Evolutionary conservation across 352 stramenopile genomes (phyloP), one percentile per base, ranked within the genome.

Genomic region (Pythium guiyangense): DNA sequence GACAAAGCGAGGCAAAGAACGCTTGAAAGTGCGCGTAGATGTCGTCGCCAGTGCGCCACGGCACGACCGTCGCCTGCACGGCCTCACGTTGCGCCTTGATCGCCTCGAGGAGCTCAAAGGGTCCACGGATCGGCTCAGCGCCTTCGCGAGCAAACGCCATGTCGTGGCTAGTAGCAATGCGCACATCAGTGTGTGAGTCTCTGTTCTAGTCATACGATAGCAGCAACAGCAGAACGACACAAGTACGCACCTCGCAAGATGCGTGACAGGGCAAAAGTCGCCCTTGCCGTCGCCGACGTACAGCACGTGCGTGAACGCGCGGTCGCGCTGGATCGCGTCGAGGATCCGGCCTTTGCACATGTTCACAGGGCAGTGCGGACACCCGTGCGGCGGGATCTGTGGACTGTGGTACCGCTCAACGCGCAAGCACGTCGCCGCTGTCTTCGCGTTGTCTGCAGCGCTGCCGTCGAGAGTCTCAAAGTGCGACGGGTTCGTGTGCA

Each of bases 261-360:
- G 62, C 22, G 65, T 70, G 5, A 61, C 64, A 0, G 72, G 67
- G 56, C 78, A 88, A 57, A 77, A 86, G 54, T 88, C 75, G 8
- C 57, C 70, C n/a, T 55, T 62, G 8, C 69, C 76, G 39, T 75
- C 72, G 45, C 79, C 74, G 11, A 89, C 64, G 51, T 79, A 89
- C n/a, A 89, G 31, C 20, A 89, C 71, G 31, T 64, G 57, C 0
- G 73, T 57, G 50, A 66, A 80, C 45, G 48, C 29, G 40, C 67
- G 52, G 11, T 71, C 51, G 15, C 66, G 52, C 37, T 67, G 62
- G 18, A 79, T 60, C 12, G 62, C 47, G 22, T 84, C 54, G 27
- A 88, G 10, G n/a, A 85, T 73, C 3, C 40, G 35, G 2, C 78
- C 79, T 65, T 86, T 90, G 74, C 79, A 90, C 73, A 88, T 71